Base-by-base conservation (phyloP, 2,329 filamentous ascomycete species). In the Thielaviopsis ethacetica region DNA sequence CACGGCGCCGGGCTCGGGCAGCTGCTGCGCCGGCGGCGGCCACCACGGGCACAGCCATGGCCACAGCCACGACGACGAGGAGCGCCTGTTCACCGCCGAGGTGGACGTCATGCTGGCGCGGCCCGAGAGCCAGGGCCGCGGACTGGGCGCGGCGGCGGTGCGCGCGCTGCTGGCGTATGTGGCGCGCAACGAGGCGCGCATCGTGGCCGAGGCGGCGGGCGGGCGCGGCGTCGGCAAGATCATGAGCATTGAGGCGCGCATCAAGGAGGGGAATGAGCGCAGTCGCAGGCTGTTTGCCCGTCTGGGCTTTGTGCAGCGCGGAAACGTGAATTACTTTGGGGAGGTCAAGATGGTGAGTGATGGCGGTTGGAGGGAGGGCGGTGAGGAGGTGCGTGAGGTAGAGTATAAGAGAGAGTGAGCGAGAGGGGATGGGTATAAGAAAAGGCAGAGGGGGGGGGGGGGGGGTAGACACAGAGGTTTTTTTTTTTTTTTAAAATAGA, bases 21-120 rank as follows among this genome's bases (percentile, higher is more conserved):
- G 52, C 15, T 61, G 53, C 38, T 61, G 52, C 1, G 71, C 69
- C 0, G 66, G 67, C 0, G 67, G 67, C 13, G 64, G 59, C 15
- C 60, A 59, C 34, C 59, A 63, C 57, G 19, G 12, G 12, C 57
- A 59, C 38, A 24, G 21, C 30, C 30, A 34, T 27, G 17, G 3
- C 3, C 30, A 34, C 30, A 4, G 10, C 30, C 30, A 34, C 21
- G 24, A 44, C 6, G 54, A 62, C 12, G 57, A 63, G 19, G 47
- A 65, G 12, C 63, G 62, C 44, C 65, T 64, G 62, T 69, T 71
- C 61, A 70, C 85, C 3, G 90, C 86, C 24, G 90, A 95, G 67
- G 71, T 95, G 6, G 88, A 95, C 69, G 79, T 95, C 63, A 95
- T 95, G 90, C 83, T 95, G 62, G 89, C 89, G 0, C 72, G 74